These are phyloP conservation scores for Aspergillus sp. DNA, from an alignment of 2,329 filamentous ascomycete species.

Conservation along the genomic window DNA sequence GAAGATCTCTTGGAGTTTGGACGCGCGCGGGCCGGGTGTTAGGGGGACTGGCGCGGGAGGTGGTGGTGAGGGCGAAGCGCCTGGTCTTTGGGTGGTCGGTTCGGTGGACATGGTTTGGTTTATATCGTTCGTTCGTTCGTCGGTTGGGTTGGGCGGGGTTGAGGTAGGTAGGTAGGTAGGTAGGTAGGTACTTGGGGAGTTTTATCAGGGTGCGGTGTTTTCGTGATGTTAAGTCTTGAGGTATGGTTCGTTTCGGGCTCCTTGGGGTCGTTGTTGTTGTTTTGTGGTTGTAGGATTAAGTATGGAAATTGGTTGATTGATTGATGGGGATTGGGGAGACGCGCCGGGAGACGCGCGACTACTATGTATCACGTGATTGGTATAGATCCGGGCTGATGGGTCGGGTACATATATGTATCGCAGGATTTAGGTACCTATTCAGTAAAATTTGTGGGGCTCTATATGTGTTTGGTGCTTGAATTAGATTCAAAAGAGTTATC, in stretches of 20 bases:
- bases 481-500: rapidly evolving
- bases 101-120: constrained; percentile 24
- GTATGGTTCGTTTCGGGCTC: neutral
- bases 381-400: neutral
- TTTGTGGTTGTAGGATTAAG: neutral
- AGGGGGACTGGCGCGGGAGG: constrained; percentile 55
- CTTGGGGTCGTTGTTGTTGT: neutral
- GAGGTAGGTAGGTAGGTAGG: neutral
- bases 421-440: too few relatives aligned
- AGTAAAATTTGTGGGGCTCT: too few relatives aligned
- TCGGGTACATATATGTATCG: too few relatives aligned
- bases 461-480: too few relatives aligned
- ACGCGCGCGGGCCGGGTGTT: constrained; percentile 61
- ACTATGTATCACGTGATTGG: constrained; percentile 22
- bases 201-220: neutral
- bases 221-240: neutral
- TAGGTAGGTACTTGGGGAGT: neutral
- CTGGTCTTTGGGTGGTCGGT: constrained; percentile 15
- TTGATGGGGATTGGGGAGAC: constrained; percentile 5
- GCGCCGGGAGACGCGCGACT: constrained; percentile 19
- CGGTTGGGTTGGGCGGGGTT: neutral
- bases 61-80: constrained; percentile 52
- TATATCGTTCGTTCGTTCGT: neutral
- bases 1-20: constrained; percentile 62
- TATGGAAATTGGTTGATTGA: neutral